Evolutionary conservation across 78 protist species (phyloP), one percentile per base, ranked within the genome.

Genomic region (Dictyostelium capitatum): DNA sequence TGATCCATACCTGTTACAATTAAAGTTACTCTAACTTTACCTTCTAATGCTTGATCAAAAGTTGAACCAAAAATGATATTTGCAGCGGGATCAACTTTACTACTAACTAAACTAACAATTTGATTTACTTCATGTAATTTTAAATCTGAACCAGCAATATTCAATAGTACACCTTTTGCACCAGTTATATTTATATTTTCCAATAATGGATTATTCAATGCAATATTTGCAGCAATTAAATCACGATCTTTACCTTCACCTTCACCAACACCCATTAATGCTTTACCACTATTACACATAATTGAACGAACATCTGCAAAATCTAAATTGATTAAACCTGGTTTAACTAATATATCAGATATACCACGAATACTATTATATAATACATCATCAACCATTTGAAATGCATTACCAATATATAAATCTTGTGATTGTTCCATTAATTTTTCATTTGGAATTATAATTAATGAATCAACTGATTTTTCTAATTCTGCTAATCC

Each of bases 281-380:
- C 96, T 67, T 89, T 90, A 7, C 97, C 97, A 23, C 90, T 85
- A 54, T 89, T 89, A 25, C 91, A 41, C 97, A 97, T 96, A 62
- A 96, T 90, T 14, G 97, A 32, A 41, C 56, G 51, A 43, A 97
- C 98, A 70, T 97, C 98, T 2, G 98, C 98, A 50, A 96, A 97
- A 80, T 97, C 98, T 11, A 97, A 73, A 80, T 97, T 97, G 90
- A 97, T 95, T 10, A 96, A 92, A 64, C 98, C 98, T 3, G 98
- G 98, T 65, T 82, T 80, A 74, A 94, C 73, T 43, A 97, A 72
- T 59, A 97, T 79, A 77, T 97, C 98, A 17, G 96, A 82, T 80
- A 97, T 90, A 59, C 96, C 93, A 62, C 70, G 78, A 62, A 97
- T 95, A 67, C 98, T 97, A 72, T 95, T 89, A 23, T 89, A 89